These are phyloP conservation scores for Beta lomatogona DNA, from an alignment of 179 eudicot species.

Conservation along the genomic window DNA sequence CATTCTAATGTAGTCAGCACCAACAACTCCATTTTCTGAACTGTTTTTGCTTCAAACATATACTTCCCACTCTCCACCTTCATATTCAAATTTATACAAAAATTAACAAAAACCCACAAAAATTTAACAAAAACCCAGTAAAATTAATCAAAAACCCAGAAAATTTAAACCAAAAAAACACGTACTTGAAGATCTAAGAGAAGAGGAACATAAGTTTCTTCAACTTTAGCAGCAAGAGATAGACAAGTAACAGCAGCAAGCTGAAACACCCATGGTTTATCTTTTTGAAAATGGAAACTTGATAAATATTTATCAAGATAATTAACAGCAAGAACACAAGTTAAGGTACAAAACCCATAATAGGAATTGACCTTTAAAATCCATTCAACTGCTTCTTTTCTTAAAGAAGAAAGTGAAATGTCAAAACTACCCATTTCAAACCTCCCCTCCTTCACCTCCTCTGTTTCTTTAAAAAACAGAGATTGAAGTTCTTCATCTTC, in stretches of 20 bases:
- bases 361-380: conserved; percentile 54
- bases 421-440: conserved; percentile 1
- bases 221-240: conserved; percentile 93
- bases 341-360: conserved; percentile 61
- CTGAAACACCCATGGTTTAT: conserved; percentile 82
- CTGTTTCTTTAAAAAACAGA: conserved; percentile 54
- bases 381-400: conserved; percentile 66
- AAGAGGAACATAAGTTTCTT: conserved; percentile 78
- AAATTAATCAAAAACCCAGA: no score
- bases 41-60: conserved; percentile 61
- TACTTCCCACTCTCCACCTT: conserved; percentile 55
- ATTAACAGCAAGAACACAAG: conserved; percentile 67
- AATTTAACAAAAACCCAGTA: no score
- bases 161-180: neutral
- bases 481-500: conserved; percentile 68
- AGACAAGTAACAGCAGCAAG: conserved; percentile 86
- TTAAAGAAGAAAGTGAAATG: conserved; percentile 9
- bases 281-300: conserved; percentile 41
- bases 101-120: no score
- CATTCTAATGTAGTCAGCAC: conserved; percentile 42
- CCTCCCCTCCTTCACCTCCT: conserved; percentile 20
- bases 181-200: conserved; percentile 86
- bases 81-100: no score
- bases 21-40: conserved; percentile 49
- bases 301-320: conserved; percentile 64